Conservation (phyloP, 2,329 filamentous ascomycete genomes). For the Fusarium incarnatum region DNA sequence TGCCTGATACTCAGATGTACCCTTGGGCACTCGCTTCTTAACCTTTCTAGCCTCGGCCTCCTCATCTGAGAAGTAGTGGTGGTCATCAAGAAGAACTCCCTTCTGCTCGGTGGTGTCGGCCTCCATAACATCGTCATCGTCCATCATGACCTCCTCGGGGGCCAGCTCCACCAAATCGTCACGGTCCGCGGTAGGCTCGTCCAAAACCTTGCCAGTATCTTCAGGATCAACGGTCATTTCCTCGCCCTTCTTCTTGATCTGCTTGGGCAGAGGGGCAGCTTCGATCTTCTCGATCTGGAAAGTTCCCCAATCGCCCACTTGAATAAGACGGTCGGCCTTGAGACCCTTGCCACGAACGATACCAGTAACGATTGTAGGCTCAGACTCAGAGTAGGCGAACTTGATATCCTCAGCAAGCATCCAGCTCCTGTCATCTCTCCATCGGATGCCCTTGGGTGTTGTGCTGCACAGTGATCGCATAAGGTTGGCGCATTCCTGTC, state of each 20-base stretch:
- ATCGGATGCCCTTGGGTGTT: conserved; percentile 91
- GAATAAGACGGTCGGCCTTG: conserved; percentile 89
- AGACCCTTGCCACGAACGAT: conserved; percentile 86
- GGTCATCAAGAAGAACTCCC: conserved; percentile 93
- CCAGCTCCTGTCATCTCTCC: conserved; percentile 96
- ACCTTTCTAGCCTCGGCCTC: conserved; percentile 60
- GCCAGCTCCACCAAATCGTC: conserved; percentile 87
- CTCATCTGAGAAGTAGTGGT: conserved; percentile 96
- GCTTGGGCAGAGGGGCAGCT: conserved; percentile 74
- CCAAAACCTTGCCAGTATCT: conserved; percentile 68
- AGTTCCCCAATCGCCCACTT: conserved; percentile 93
- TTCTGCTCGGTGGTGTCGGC: conserved; percentile 68
- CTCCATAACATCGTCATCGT: conserved; percentile 61
- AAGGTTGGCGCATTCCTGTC: conserved; percentile 91
- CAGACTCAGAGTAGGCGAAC: conserved; percentile 71
- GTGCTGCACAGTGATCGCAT: conserved; percentile 92
- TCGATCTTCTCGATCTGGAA: conserved; percentile 93
- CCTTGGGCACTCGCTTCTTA: conserved; percentile 84
- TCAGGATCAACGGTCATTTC: conserved; percentile 82
- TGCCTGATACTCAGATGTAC: conserved; percentile 93
- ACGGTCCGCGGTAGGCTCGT: conserved; percentile 79
- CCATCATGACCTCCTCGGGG: conserved; percentile 85
- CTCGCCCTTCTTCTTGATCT: conserved; percentile 69
- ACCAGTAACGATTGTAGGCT: conserved; percentile 82
- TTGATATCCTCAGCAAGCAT: conserved; percentile 87